Evolutionary conservation across 305 asterid species (phyloP).

Genomic region (Rubia tinctorum): DNA sequence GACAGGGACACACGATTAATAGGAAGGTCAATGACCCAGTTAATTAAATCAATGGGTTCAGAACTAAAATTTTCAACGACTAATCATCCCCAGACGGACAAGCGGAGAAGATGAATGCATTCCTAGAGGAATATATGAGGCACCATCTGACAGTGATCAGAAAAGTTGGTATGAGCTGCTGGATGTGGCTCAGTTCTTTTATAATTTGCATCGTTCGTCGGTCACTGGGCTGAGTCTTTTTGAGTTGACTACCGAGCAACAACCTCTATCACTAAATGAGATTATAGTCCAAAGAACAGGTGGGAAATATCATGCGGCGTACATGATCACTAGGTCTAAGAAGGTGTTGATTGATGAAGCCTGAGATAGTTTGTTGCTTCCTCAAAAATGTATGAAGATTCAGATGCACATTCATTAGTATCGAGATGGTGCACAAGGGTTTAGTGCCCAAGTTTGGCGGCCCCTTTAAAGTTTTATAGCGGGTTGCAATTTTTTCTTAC

Average conservation of each 20-base stretch:
- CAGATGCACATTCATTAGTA: background rate
- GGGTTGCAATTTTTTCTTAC: background rate
- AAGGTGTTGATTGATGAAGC: background rate
- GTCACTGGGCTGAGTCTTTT: background rate
- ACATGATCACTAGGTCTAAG: no score
- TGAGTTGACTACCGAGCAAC: background rate
- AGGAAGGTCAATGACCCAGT: background rate
- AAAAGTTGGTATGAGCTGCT: background rate
- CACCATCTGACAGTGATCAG: background rate
- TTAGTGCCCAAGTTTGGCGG: no score
- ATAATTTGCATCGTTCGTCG: background rate
- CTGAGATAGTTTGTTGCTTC: background rate
- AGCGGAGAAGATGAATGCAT: background rate
- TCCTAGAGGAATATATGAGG: slow-evolving; percentile 4
- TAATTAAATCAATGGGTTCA: background rate
- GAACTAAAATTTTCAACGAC: slow-evolving; percentile 9
- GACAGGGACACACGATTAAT: background rate
- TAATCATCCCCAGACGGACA: no score
- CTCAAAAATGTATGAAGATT: background rate
- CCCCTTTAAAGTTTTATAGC: background rate
- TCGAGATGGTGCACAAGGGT: background rate
- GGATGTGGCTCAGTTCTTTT: background rate
- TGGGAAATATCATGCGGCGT: background rate
- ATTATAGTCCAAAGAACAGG: background rate
- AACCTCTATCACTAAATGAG: background rate